These are phyloP conservation scores for Populus deltoides DNA, from an alignment of 345 rosid species.

Conservation along the genomic window DNA sequence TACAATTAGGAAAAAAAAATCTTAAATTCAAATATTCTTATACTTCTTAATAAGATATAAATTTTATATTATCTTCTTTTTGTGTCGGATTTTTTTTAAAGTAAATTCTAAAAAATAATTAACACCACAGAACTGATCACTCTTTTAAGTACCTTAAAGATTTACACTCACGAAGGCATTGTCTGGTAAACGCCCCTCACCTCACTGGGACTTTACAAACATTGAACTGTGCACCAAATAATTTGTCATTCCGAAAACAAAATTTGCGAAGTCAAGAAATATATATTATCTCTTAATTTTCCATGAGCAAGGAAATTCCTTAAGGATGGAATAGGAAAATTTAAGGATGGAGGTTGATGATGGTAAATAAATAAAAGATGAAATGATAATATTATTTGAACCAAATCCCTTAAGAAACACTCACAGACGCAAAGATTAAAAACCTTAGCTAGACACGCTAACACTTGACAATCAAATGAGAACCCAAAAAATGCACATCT, in stretches of 20 bases:
- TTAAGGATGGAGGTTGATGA: not conserved
- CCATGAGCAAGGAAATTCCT: not conserved
- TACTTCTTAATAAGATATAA: no score
- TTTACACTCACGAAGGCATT: no score
- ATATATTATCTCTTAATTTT: not conserved
- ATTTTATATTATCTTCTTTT: no score
- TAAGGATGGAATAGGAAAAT: no score
- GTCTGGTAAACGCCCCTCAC: not conserved
- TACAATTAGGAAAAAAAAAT: no score
- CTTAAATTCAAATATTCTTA: no score
- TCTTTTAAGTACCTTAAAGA: no score
- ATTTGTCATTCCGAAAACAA: not conserved
- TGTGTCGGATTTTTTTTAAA: no score
- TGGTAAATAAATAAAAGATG: not conserved
- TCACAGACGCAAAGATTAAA: not conserved
- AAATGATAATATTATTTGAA: not conserved
- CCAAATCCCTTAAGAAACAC: not conserved
- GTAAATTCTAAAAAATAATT: no score
- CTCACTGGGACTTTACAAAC: not conserved
- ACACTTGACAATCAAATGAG: not conserved
- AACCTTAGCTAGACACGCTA: not conserved
- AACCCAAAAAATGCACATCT: not conserved
- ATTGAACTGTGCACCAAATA: not conserved
- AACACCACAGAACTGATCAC: no score
- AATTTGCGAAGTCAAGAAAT: not conserved